These are phyloP conservation scores for Tuber melanosporum DNA, from an alignment of 495 filamentous ascomycete species.

Conservation along the genomic window DNA sequence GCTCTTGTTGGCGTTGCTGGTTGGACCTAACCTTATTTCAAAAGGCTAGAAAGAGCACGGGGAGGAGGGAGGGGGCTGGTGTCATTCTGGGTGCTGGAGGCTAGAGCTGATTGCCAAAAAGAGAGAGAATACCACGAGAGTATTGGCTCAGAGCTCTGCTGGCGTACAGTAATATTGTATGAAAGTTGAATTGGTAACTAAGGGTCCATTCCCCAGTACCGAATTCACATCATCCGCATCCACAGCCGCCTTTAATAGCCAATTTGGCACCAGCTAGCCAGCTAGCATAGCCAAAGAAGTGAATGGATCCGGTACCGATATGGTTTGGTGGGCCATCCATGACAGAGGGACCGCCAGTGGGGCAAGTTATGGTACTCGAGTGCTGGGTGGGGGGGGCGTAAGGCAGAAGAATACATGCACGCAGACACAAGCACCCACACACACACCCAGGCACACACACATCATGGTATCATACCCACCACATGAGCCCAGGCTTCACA, in stretches of 20 bases:
- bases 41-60: neutral
- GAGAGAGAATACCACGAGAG: neutral
- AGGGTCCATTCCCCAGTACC: neutral
- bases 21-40: neutral
- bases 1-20: neutral
- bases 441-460: conserved; percentile 32
- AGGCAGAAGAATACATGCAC: conserved; percentile 4
- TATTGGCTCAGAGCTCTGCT: neutral
- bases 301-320: neutral
- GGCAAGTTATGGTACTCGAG: neutral
- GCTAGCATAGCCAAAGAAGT: neutral
- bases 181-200: neutral
- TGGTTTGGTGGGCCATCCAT: neutral
- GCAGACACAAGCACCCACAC: conserved; percentile 10
- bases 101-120: neutral
- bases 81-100: neutral
- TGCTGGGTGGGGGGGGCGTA: neutral
- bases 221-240: neutral
- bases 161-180: neutral
- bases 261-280: neutral
- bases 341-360: neutral
- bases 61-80: neutral
- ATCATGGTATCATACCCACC: conserved; percentile 13
- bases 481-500: conserved; percentile 7
- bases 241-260: conserved; percentile 1